Evolutionary conservation across 2,329 filamentous ascomycete species (phyloP), one percentile per base, ranked within the genome.

Genomic region (Neobulgaria alba): DNA sequence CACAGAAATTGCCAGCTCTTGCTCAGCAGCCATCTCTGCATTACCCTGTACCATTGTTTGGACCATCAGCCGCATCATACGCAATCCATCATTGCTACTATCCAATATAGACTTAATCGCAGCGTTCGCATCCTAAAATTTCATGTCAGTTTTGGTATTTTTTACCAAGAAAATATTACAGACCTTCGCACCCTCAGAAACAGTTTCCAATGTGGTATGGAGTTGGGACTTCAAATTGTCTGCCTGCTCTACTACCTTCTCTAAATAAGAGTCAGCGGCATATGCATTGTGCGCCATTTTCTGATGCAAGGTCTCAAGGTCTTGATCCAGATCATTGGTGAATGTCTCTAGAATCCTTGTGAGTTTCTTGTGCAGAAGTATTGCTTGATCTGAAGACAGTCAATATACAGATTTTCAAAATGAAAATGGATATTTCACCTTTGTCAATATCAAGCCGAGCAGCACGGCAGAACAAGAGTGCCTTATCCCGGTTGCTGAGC

Each of bases 401-500:
- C 20, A 57, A 36, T 58, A 51, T 23, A 36, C 26, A 7, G 14
- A 4, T 17, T 8, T 14, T 19, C 17, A 19, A 2, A 20, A 2
- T 4, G 10, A 10, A n/a, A 16, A 30, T 23, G 20, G 4, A 5
- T 14, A n/a, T 29, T 50, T 42, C 57, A 61, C 69, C 71, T 53
- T 73, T 75, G 42, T 81, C 76, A 10, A 73, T 67, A 38, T 77
- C 71, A 31, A 68, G 61, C 29, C 77, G 68, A 31, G 73, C 70
- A 19, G 76, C 75, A 46, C 78, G 71, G 48, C 79, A 83, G 50
- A 82, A 74, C 14, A 76, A 60, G 32, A 75, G 63, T 2, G 76
- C 76, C 48, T 78, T 77, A 41, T 79, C 73, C 41, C 69, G 66
- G 42, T 67, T 73, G 57, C 78, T 79, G 49, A 73, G 75, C 61